Conservation (phyloP, 306 rosid genomes). For the Nissolia schottii region DNA sequence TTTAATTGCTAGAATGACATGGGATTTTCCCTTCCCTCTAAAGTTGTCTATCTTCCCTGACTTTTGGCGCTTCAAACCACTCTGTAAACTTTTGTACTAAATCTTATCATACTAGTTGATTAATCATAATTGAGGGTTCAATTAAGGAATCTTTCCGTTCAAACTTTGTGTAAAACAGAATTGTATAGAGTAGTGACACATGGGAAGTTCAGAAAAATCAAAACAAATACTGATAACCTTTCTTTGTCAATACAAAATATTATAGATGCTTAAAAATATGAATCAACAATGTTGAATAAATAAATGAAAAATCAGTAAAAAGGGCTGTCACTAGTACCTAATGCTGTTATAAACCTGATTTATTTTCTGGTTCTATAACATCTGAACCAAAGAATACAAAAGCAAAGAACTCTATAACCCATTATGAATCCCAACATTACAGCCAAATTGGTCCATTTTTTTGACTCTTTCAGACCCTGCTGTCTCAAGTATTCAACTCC, state of each 20-base stretch:
- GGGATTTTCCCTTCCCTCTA: not conserved
- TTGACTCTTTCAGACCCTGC: slow-evolving; percentile 69
- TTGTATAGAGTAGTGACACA: not conserved
- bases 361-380: slow-evolving; percentile 60
- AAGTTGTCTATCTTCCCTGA: not conserved
- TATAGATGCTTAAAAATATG: not conserved
- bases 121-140: not conserved
- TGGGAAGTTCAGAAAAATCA: slow-evolving; percentile 9
- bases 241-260: slow-evolving; percentile 18
- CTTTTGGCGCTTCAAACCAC: not conserved
- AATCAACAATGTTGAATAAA: not conserved
- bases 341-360: slow-evolving; percentile 10
- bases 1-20: no score
- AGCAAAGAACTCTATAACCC: slow-evolving; percentile 78
- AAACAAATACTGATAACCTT: slow-evolving; percentile 8
- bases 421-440: slow-evolving; percentile 80
- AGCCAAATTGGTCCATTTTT: slow-evolving; percentile 76
- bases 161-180: not conserved
- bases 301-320: slow-evolving; percentile 13
- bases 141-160: not conserved
- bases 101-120: not conserved
- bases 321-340: not conserved
- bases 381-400: slow-evolving; percentile 75
- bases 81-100: not conserved
- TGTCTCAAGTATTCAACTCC: slow-evolving; percentile 65